Conservation (phyloP, 2,329 filamentous ascomycete genomes). For the Arthroderma uncinatum region DNA sequence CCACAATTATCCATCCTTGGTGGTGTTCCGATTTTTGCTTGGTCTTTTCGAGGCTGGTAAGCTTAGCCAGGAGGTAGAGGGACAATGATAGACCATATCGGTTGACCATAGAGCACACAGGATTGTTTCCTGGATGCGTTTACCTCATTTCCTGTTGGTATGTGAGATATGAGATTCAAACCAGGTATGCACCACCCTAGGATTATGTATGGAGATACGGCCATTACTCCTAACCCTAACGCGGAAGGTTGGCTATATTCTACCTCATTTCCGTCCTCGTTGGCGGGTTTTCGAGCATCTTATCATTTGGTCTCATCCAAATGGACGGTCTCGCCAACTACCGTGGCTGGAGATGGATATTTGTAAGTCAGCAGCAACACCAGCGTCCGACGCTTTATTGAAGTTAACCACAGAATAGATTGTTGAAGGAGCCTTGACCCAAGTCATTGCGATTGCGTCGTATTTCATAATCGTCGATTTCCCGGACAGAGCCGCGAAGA, state of each 20-base stretch:
- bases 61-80: not conserved
- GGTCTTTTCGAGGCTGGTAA: constrained; percentile 36
- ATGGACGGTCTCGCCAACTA: constrained; percentile 21
- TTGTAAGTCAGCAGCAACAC: constrained; percentile 5
- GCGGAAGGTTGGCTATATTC: constrained; percentile 10
- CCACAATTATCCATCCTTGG: constrained; percentile 27
- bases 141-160: constrained; percentile 38
- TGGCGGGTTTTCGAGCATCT: constrained; percentile 20
- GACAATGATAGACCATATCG: not conserved
- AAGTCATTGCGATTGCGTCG: constrained; percentile 38
- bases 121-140: constrained; percentile 36
- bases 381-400: not conserved
- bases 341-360: constrained; percentile 30
- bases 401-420: constrained; percentile 19
- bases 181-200: constrained; percentile 46
- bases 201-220: not conserved
- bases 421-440: constrained; percentile 42
- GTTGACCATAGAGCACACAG: constrained; percentile 12
- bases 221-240: not conserved
- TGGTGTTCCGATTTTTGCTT: constrained; percentile 33
- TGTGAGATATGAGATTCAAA: constrained; percentile 53
- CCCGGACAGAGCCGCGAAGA: constrained; percentile 44
- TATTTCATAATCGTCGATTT: constrained; percentile 55
- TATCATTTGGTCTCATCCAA: constrained; percentile 28
- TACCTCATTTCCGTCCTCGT: constrained; percentile 9